Conservation (phyloP, 208 protist species). For the Strigomonas galati region DNA sequence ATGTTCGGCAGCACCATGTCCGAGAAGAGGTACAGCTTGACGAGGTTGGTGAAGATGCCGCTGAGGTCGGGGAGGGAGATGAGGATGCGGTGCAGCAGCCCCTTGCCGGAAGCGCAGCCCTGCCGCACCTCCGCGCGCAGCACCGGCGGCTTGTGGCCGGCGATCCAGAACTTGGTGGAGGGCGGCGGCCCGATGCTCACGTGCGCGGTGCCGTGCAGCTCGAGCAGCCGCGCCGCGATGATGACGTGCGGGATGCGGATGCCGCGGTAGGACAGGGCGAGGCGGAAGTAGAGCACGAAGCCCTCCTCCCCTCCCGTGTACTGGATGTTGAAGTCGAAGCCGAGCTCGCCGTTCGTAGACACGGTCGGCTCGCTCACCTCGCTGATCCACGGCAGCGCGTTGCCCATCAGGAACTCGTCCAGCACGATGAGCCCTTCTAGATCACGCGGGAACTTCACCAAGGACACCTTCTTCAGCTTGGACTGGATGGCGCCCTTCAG, state of each 20-base stretch:
- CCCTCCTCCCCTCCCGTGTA: conserved; percentile 70
- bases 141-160: conserved; percentile 51
- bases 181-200: conserved; percentile 84
- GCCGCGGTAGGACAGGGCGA: conserved; percentile 67
- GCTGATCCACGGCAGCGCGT: conserved; percentile 64
- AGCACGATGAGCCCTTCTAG: conserved; percentile 68
- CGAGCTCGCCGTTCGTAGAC: conserved; percentile 67
- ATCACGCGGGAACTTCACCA: conserved; percentile 74
- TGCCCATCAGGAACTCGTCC: conserved; percentile 70
- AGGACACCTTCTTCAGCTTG: conserved; percentile 51
- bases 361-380: conserved; percentile 59
- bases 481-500: conserved; percentile 54
- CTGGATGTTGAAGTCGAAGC: conserved; percentile 78
- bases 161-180: conserved; percentile 85
- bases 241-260: conserved; percentile 75
- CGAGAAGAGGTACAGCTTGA: conserved; percentile 67
- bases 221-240: conserved; percentile 57
- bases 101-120: conserved; percentile 41
- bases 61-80: conserved; percentile 71
- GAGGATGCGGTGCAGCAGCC: conserved; percentile 77
- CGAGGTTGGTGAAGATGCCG: conserved; percentile 51
- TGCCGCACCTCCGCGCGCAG: conserved; percentile 59
- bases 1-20: conserved; percentile 82
- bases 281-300: conserved; percentile 59
- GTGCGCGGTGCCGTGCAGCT: conserved; percentile 54